Evolutionary conservation across 129 eudicot species (phyloP).

Genomic region (carrot (Daucus carota)): DH1_v3.0 NC_030382.2:49139501-49140000

Average conservation of each 20-base stretch:
- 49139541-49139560: conserved; percentile 76
- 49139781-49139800: neutral
- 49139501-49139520: conserved; percentile 86
- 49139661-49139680: conserved; percentile 41
- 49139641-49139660: conserved; percentile 1
- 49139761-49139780: conserved; percentile 60
- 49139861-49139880: neutral
- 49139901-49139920: neutral
- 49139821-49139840: neutral
- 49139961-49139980: neutral
- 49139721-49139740: conserved; percentile 84
- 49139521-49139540: conserved; percentile 95
- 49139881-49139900: neutral
- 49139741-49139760: conserved; percentile 97
- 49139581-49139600: conserved; percentile 29
- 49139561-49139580: conserved; percentile 92
- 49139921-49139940: neutral
- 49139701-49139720: conserved; percentile 94
- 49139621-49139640: conserved; percentile 1
- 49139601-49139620: neutral
- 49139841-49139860: neutral
- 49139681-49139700: conserved; percentile 93
- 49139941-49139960: neutral
- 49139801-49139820: neutral
- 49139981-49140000: neutral